Evolutionary conservation across 2,329 filamentous ascomycete genomes (phyloP), one percentile per base, ranked within the genome.

Genomic region (Pseudogymnoascus sp.): DNA sequence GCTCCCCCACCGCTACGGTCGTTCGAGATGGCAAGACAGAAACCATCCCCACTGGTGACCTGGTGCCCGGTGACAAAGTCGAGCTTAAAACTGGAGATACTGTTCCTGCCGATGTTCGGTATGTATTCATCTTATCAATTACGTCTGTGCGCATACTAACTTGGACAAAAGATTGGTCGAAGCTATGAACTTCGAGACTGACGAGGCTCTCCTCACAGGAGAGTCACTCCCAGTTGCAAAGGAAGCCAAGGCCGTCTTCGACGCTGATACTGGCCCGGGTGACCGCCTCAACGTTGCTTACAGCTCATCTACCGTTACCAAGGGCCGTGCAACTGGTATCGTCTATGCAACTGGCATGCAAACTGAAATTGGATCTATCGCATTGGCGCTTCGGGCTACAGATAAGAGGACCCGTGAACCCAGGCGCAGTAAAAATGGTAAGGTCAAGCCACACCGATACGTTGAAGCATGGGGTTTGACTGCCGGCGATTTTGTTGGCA

Each of bases 291-390:
- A 86, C 65, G 75, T 86, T 55, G 80, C 79, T 1, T 86, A 80
- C 69, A 82, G 80, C 65, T 83, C 81, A 23, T 82, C 81, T 38
- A 82, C 79, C 9, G 80, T 85, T 57, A 84, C 81, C 10, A 81
- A 83, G 63, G 83, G 83, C 56, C 79, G 83, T 59, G 83, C 79
- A 18, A 78, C 74, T 30, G 83, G 82, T 60, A 77, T 85, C 59
- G 81, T 84, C 10, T 79, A 82, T 65, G 79, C 79, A 15, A 85
- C 80, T 15, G 83, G 77, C 15, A 82, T 82, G 76, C 72, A 75
- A 63, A 85, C 82, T 26, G 82, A 85, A 68, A 82, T 86, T 56
- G 83, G 83, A 35, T 80, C 81, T 37, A 88, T 88, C 62, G 85
- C 85, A 1, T 75, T 75, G 61, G 74, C 82, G 34, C 79, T 87